Base-by-base conservation (phyloP, 2,329 filamentous ascomycete genomes). In the Parastagonospora avenae region DNA sequence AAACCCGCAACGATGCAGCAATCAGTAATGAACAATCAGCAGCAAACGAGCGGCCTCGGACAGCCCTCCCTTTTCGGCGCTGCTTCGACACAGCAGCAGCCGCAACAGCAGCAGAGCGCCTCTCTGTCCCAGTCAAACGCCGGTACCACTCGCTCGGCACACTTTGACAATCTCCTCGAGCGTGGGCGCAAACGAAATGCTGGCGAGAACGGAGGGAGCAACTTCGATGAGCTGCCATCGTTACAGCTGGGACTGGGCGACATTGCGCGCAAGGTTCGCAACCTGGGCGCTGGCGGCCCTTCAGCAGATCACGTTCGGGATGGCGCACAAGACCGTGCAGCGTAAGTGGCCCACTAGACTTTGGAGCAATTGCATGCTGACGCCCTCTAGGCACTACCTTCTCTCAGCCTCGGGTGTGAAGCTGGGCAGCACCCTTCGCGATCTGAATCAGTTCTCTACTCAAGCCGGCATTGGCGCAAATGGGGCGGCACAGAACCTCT, bases 341-440 rank as follows among this genome's bases (percentile, higher is more conserved):
- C 84, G 76, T 84, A 72, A 73, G 80, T 57, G 33, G 5, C 19
- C 8, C 24, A 29, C 7, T 5, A 6, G 5, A 31, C 4, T 15
- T 24, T 39, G 12, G 28, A 24, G 15, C 11, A 30, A 38, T 45
- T 7, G 10, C 35, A 5, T 42, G 53, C 54, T 68, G 50, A 70
- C 48, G 29, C n/a, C 9, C 39, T 40, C 2, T 55, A 92, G 89
- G 64, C 93, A 97, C 72, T 97, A 96, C 74, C 82, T 97, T 35
- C 86, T 99, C 42, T 92, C 93, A 27, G 93, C 91, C 7, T 97
- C 94, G 10, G 94, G 94, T 30, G 90, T 99, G 50, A 91, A 96
- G 67, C 91, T 93, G 11, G 88, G 90, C 35, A 84, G 88, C 57
- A 91, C 93, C 11, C 85, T 96, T 44, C 90, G 90, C 71, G 93